Conservation (phyloP, 305 asterid species). For the Striga hermonthica region DNA sequence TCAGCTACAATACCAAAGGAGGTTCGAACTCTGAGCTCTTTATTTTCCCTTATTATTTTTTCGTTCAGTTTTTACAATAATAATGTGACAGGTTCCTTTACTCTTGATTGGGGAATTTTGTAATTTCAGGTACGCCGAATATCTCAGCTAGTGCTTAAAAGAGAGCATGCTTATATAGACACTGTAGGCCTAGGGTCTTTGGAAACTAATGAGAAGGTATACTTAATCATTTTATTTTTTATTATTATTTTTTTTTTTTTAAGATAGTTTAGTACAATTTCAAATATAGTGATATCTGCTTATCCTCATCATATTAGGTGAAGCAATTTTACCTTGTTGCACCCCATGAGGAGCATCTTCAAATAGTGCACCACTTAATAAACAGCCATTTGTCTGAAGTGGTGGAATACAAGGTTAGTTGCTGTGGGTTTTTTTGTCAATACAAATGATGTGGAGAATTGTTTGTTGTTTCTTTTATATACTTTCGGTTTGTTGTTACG, state of each 20-base stretch:
- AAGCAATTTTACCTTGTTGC: conserved; percentile 68
- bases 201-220: conserved; percentile 71
- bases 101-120: conserved; percentile 15
- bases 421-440: conserved; percentile 9
- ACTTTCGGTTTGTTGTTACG: conserved; percentile 26
- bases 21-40: conserved; percentile 38
- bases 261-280: neutral
- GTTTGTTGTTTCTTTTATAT: conserved; percentile 28
- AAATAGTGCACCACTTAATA: conserved; percentile 58
- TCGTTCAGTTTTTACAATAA: neutral
- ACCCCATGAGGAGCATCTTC: conserved; percentile 71
- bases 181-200: conserved; percentile 66
- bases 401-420: conserved; percentile 65
- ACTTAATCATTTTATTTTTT: neutral
- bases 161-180: conserved; percentile 77
- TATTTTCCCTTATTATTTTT: conserved; percentile 20
- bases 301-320: conserved; percentile 51
- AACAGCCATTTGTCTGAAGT: conserved; percentile 59
- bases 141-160: conserved; percentile 79
- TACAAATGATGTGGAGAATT: conserved; percentile 1
- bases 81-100: conserved; percentile 4
- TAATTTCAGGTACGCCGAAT: conserved; percentile 79
- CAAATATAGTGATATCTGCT: conserved; percentile 26
- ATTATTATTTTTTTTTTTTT: neutral
- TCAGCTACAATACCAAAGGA: conserved; percentile 87